Evolutionary conservation across 306 rosid genomes (phyloP), one percentile per base, ranked within the genome.

Genomic region (Clitoria ternatea): DNA sequence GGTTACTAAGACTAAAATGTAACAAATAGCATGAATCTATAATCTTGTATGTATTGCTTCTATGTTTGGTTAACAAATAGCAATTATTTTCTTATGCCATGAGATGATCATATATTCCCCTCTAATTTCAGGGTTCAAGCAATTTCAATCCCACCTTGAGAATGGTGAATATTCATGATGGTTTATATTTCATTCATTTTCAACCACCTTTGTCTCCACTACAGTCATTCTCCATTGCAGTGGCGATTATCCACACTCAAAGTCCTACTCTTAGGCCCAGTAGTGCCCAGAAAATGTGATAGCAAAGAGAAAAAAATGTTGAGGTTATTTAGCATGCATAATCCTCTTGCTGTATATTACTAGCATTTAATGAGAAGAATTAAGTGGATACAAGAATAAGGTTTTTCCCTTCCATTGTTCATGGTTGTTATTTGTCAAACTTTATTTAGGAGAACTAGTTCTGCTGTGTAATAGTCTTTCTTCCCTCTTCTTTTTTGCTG

Each of bases 121-220:
- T 59, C 13, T 59, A 35, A 59, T 59, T 59, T 59, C 65, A 59
- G 65, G 65, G 43, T 59, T 59, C 65, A 59, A 17, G 8, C 26
- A 59, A 32, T 33, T 59, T 17, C 44, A 33, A 14, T 15, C 65
- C 65, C 14, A 17, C 43, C 65, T 9, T 32, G 44, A 59, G 65
- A n/a, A 59, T 59, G 65, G 65, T 59, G 26, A 59, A 59, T 9
- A 4, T 59, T 59, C 44, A 59, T 59, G 44, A 59, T 59, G 65
- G 65, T 32, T 59, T 59, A 33, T 59, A 59, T 59, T 59, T 17
- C 18, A 32, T 59, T 17, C 65, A 59, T 59, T 59, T 59, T 59
- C 65, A 15, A 59, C 42, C 13, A 33, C 24, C 44, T 44, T 59
- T 59, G 27, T 59, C 65, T 32, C 27, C 65, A 15, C 44, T 59